Percentiles rank a stretch among this genome's conserved stretches.
These are phyloP conservation scores for Pseudomonodictys pantanalensis DNA, from an alignment of 495 filamentous ascomycete species.

Conservation along the genomic window DNA sequence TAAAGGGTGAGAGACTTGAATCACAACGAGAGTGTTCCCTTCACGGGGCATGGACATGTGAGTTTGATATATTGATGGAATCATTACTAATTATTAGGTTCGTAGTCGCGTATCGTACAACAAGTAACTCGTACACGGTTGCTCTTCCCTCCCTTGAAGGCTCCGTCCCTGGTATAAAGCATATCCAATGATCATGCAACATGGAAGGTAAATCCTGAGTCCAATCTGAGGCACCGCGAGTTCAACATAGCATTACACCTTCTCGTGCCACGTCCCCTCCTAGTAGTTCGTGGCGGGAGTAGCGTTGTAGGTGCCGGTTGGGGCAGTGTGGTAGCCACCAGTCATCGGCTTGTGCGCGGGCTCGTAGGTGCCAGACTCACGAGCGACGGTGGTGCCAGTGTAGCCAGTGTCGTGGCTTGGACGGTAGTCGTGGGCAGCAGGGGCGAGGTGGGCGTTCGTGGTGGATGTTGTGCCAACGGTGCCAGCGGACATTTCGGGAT, in stretches of 20 bases:
- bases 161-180: conserved; percentile 28
- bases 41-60: no score
- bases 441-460: conserved; percentile 19
- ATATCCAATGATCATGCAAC: no score
- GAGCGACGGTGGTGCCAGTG: conserved; percentile 39
- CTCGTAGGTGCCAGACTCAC: conserved; percentile 17
- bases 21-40: no score
- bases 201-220: no score
- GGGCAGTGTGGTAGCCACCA: conserved; percentile 35
- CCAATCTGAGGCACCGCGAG: no score
- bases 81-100: conserved; percentile 19
- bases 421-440: conserved; percentile 28
- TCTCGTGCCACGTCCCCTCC: no score
- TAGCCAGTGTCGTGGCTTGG: conserved; percentile 40
- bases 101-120: conserved; percentile 2
- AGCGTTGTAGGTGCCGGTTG: conserved; percentile 32
- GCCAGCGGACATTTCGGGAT: conserved; percentile 31
- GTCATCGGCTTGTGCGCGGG: conserved; percentile 24
- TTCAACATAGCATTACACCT: not conserved
- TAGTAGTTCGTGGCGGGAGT: conserved; percentile 22
- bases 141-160: not conserved
- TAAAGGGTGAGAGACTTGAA: no score
- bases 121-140: not conserved
- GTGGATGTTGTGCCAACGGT: conserved; percentile 20
- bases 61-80: not conserved